phyloP scores from a whole-genome alignment of 345 rosid species.

The Arabidopsis suecica region DNA sequence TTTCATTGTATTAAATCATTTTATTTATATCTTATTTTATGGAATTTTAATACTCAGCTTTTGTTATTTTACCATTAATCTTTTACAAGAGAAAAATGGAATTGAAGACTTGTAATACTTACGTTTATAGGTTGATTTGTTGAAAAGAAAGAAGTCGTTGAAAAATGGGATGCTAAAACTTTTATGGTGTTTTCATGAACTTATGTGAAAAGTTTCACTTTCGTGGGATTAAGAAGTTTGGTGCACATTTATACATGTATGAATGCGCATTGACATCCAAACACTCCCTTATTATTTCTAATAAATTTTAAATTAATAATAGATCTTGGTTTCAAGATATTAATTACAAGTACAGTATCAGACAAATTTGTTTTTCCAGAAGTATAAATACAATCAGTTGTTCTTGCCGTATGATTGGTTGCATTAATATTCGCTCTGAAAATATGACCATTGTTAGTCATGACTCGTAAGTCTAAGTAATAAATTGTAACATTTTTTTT shows the following conservation, averaged over 20 bases:
- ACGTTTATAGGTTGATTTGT: slow-evolving; percentile 33
- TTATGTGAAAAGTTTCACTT: slow-evolving; percentile 6
- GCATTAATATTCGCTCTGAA: neutral
- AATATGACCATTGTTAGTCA: neutral
- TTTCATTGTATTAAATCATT: slow-evolving; percentile 26
- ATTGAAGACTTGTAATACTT: slow-evolving; percentile 7
- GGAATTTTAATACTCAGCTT: neutral
- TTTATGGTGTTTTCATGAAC: neutral
- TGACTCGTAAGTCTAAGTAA: neutral
- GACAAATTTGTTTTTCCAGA: neutral
- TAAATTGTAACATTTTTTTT: neutral
- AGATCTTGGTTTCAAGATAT: neutral
- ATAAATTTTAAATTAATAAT: neutral
- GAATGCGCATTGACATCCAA: neutral
- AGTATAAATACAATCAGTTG: neutral
- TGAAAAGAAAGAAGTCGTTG: neutral
- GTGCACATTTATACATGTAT: slow-evolving; percentile 13
- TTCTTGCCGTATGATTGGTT: neutral
- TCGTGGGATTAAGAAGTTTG: slow-evolving; percentile 13
- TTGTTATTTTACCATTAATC: neutral
- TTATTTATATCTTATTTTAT: neutral
- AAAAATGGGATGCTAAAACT: slow-evolving; percentile 7
- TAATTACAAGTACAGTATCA: neutral
- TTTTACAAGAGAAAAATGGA: neutral
- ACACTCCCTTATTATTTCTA: neutral